Evolutionary conservation across 495 filamentous ascomycete species (phyloP).

Genomic region (Daldinia concentrica): DNA sequence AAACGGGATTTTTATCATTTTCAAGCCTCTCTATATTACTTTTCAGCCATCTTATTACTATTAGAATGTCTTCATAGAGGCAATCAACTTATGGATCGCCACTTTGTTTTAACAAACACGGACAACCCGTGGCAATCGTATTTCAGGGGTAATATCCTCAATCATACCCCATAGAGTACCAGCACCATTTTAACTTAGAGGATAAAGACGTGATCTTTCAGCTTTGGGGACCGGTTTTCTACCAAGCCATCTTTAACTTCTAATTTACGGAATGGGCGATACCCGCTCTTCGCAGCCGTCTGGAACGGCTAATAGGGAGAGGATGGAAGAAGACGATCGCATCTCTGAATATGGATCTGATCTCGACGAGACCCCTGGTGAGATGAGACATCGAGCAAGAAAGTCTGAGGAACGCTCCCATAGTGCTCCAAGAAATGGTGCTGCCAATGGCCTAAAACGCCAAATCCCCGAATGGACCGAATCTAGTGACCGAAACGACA

Average conservation of each 20-base stretch:
- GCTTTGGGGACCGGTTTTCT: not conserved
- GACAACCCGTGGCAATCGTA: not conserved
- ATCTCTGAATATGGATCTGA: constrained; percentile 45
- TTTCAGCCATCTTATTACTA: not conserved
- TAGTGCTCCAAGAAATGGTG: constrained; percentile 34
- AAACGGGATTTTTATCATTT: not conserved
- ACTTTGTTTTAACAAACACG: not conserved
- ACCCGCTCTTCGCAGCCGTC: constrained; percentile 29
- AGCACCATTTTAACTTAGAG: not conserved
- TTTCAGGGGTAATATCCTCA: not conserved
- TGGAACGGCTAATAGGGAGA: constrained; percentile 36
- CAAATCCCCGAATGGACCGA: constrained; percentile 49
- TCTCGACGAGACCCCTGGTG: constrained; percentile 42
- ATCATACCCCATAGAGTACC: constrained; percentile 7
- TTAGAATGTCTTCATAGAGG: not conserved
- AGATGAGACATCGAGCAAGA: constrained; percentile 35
- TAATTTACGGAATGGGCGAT: constrained; percentile 9
- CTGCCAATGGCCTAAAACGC: constrained; percentile 47
- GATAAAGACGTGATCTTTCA: not conserved
- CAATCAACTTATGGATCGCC: not conserved
- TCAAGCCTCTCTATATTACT: not conserved
- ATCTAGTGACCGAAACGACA: constrained; percentile 38
- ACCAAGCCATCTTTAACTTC: not conserved
- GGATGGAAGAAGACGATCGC: constrained; percentile 37
- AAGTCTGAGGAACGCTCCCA: constrained; percentile 21